phyloP scores from a whole-genome alignment of 495 filamentous ascomycete species.

The Xylaria flabelliformis region DNA sequence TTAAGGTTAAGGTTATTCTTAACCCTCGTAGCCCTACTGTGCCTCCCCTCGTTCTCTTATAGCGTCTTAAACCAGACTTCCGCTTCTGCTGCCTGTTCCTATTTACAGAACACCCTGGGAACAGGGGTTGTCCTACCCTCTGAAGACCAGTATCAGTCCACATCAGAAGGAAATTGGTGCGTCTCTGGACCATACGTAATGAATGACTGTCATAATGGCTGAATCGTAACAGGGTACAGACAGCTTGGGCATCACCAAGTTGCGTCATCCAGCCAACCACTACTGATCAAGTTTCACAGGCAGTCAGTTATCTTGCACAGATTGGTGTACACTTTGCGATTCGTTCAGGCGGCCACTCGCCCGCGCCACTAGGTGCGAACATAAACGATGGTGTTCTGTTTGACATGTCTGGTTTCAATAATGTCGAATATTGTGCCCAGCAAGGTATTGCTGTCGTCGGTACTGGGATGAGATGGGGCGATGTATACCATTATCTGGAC shows the following conservation, averaged over 20 bases:
- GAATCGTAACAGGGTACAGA: conserved; percentile 34
- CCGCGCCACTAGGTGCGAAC: conserved; percentile 55
- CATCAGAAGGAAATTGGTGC: conserved; percentile 30
- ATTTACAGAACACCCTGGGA: conserved; percentile 16
- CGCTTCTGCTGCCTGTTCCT: conserved; percentile 17
- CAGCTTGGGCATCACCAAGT: conserved; percentile 43
- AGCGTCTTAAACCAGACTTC: background rate
- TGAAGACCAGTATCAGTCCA: background rate
- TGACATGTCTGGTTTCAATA: conserved; percentile 53
- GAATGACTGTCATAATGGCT: background rate
- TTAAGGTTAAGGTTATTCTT: background rate
- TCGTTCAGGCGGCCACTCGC: conserved; percentile 58
- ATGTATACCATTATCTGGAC: conserved; percentile 56
- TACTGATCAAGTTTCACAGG: conserved; percentile 39
- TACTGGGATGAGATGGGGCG: conserved; percentile 55
- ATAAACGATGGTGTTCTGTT: conserved; percentile 60
- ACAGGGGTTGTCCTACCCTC: conserved; percentile 14
- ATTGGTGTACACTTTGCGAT: conserved; percentile 51
- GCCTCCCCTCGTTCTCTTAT: conserved; percentile 1
- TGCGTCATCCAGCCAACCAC: conserved; percentile 53
- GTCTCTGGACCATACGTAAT: background rate
- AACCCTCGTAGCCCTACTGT: conserved; percentile 13
- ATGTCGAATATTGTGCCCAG: conserved; percentile 52
- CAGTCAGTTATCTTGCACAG: conserved; percentile 35
- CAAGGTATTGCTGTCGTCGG: conserved; percentile 51